A percentile compares a stretch with the other conserved stretches of the same genome.
Conservation (phyloP, 768 basidiomycete genomes). For the Trichaptum fuscoviolaceum region DNA sequence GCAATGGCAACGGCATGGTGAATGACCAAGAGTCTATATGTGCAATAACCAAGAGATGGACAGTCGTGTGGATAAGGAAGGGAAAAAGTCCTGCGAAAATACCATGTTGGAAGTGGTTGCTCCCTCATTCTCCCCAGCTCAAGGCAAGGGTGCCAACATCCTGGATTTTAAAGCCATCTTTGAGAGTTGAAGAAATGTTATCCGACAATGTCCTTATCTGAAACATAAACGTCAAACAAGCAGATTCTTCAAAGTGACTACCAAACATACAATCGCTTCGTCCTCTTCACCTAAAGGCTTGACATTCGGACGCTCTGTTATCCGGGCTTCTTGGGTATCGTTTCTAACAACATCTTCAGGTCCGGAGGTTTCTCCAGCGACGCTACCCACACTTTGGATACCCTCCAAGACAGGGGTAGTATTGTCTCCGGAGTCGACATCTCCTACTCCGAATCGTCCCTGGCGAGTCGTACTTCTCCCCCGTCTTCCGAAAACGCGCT, state of each 20-base stretch:
- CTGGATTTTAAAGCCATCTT: slow-evolving; percentile 20
- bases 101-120: background rate
- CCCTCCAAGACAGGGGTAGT: background rate
- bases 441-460: slow-evolving; percentile 14
- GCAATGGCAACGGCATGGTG: background rate
- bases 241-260: background rate
- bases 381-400: background rate
- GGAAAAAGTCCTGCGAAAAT: background rate
- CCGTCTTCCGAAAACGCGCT: slow-evolving; percentile 11
- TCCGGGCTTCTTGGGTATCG: background rate
- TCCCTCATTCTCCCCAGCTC: slow-evolving; percentile 28
- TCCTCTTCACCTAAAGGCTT: background rate
- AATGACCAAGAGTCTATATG: background rate
- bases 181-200: slow-evolving; percentile 5
- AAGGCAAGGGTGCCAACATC: slow-evolving; percentile 27
- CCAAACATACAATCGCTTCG: background rate
- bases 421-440: background rate
- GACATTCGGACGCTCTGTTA: background rate
- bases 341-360: background rate
- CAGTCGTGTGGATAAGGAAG: background rate
- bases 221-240: background rate
- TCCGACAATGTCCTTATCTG: slow-evolving; percentile 1
- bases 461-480: slow-evolving; percentile 11
- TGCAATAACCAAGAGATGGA: background rate
- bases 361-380: background rate